Evolutionary conservation across 345 rosid species (phyloP).

Genomic region (Hibiscus tridactylites): DNA sequence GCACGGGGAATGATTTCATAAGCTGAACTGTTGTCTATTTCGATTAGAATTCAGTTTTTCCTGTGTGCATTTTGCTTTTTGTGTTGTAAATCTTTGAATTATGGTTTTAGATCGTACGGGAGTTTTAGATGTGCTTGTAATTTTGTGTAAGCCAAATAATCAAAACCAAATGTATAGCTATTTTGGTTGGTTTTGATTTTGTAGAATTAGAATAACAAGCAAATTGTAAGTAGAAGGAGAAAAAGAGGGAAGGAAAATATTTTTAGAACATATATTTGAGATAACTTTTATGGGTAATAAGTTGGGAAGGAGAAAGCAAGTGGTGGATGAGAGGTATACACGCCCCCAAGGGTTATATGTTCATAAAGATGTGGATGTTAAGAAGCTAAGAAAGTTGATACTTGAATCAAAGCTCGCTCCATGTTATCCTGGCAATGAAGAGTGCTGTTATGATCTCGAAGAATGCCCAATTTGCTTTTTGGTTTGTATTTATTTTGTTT

Average conservation of each 20-base stretch:
- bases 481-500: slow-evolving; percentile 39
- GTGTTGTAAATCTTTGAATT: slow-evolving; percentile 3
- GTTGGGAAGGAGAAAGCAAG: slow-evolving; percentile 78
- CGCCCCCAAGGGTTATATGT: slow-evolving; percentile 85
- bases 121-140: neutral
- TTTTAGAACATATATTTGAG: neutral
- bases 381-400: slow-evolving; percentile 92
- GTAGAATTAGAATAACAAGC: slow-evolving; percentile 4
- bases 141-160: neutral
- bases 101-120: slow-evolving; percentile 10
- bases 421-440: slow-evolving; percentile 91
- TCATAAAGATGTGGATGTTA: slow-evolving; percentile 87
- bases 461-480: slow-evolving; percentile 97
- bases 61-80: neutral
- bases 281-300: slow-evolving; percentile 79
- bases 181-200: slow-evolving; percentile 14
- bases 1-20: neutral
- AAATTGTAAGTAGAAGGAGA: neutral
- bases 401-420: slow-evolving; percentile 96
- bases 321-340: slow-evolving; percentile 83
- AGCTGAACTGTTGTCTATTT: neutral
- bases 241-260: neutral
- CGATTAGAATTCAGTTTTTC: neutral
- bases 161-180: slow-evolving; percentile 9
- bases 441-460: slow-evolving; percentile 63